phyloP scores from a whole-genome alignment of 2,329 filamentous ascomycete species.

The Zymoseptoria crescenta region DNA sequence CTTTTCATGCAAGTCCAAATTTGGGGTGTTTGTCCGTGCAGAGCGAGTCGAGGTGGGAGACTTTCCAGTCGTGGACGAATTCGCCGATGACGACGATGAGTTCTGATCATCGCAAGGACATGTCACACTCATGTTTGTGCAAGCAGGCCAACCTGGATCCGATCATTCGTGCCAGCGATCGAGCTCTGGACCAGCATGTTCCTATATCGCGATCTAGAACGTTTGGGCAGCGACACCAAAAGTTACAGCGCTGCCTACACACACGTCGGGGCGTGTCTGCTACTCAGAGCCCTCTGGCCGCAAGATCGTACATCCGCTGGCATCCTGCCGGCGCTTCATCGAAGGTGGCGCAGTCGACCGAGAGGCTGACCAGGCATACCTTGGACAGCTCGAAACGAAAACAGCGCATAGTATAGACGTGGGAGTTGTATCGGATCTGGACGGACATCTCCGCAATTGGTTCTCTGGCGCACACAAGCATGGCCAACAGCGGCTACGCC shows the following conservation, averaged over 20 bases:
- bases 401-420: not conserved
- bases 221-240: not conserved
- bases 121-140: not conserved
- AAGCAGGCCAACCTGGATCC: not conserved
- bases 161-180: not conserved
- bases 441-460: not conserved
- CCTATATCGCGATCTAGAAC: not conserved
- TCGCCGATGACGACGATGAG: conserved; percentile 72
- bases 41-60: conserved; percentile 72
- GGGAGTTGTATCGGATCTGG: not conserved
- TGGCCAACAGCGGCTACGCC: not conserved
- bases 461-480: not conserved
- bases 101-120: conserved; percentile 29
- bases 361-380: not conserved
- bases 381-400: not conserved
- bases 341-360: not conserved
- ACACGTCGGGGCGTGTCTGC: not conserved
- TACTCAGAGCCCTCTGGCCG: not conserved
- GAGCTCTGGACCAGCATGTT: conserved; percentile 1
- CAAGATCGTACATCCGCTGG: not conserved
- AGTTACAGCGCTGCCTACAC: not conserved
- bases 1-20: conserved; percentile 62
- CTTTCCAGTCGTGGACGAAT: conserved; percentile 57
- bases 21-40: conserved; percentile 70
- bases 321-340: not conserved